phyloP scores from a whole-genome alignment of 345 rosid genomes.

The Bruguiera parviflora region DNA sequence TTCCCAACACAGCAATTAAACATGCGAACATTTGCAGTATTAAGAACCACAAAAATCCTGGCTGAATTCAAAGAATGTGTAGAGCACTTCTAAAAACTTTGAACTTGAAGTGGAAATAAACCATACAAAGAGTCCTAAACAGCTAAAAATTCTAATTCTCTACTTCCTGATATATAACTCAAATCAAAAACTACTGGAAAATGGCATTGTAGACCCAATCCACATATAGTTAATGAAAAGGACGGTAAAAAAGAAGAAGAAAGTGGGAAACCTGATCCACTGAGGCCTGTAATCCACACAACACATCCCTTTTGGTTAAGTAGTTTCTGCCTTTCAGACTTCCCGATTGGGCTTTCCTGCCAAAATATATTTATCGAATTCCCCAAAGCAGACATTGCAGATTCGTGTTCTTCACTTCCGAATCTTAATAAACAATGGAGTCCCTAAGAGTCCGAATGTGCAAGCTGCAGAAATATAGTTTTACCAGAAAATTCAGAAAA shows the following conservation, averaged over 20 bases:
- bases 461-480: not conserved
- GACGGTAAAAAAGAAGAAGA: no score
- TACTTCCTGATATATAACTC: not conserved
- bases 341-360: conserved; percentile 85
- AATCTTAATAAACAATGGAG: conserved; percentile 14
- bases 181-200: not conserved
- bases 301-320: conserved; percentile 85
- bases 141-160: not conserved
- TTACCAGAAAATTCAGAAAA: conserved; percentile 4
- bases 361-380: conserved; percentile 77
- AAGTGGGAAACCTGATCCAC: conserved; percentile 70
- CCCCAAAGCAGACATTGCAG: conserved; percentile 58
- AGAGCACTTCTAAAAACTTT: no score
- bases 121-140: not conserved
- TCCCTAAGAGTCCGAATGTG: conserved; percentile 3
- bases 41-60: not conserved
- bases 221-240: no score
- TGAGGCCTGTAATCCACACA: conserved; percentile 95
- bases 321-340: conserved; percentile 66
- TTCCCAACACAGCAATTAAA: not conserved
- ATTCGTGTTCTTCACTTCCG: conserved; percentile 13
- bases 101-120: not conserved
- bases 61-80: no score
- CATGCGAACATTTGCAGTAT: not conserved
- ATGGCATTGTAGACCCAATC: no score